Base-by-base conservation (phyloP, 345 rosid genomes). In the Pseudoturritis turrita region DNA sequence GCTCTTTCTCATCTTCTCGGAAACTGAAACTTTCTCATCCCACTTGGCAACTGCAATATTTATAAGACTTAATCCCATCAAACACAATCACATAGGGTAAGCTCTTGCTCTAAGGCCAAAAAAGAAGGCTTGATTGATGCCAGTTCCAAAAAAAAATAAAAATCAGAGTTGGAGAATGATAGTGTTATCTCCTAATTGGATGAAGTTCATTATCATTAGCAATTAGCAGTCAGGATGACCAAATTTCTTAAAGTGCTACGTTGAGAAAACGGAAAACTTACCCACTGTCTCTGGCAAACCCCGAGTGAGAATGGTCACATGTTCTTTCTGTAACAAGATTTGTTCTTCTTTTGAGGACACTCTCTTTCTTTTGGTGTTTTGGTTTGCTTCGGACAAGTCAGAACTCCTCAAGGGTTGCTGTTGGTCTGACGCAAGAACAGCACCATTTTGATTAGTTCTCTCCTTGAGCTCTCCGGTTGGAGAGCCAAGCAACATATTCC, bases 31-130 rank as follows among this genome's bases (percentile, higher is more conserved):
- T 25, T 79, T 40, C 26, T 82, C 97, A 60, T 83, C 96, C 99
- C 99, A 95, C 29, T 75, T 68, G 54, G 88, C 81, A 78, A 88
- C 99, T 95, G 87, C 83, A 77, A 57, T 3, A 72, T 61, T 37
- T 56, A 77, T 49, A 62, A 70, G 54, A 19, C 9, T 31, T 23
- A 23, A 60, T 7, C 15, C 25, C 73, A 68, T 45, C 26, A 70
- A 59, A 65, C 7, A 41, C 36, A 18, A 57, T 61, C 22, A 26
- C 40, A 77, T 25, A 9, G 13, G 45, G 14, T 12, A 55, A 72
- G 57, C 57, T 36, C 39, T 72, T 29, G 63, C 36, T 51, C 14
- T 25, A 25, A 21, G n/a, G 41, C 39, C 28, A 54, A 10, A 14
- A 19, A 10, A n/a, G 45, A 41, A 36, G 4, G 77, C 18, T 45